These are phyloP conservation scores for Sicyos baderoa DNA, from an alignment of 306 rosid species.

Conservation along the genomic window DNA sequence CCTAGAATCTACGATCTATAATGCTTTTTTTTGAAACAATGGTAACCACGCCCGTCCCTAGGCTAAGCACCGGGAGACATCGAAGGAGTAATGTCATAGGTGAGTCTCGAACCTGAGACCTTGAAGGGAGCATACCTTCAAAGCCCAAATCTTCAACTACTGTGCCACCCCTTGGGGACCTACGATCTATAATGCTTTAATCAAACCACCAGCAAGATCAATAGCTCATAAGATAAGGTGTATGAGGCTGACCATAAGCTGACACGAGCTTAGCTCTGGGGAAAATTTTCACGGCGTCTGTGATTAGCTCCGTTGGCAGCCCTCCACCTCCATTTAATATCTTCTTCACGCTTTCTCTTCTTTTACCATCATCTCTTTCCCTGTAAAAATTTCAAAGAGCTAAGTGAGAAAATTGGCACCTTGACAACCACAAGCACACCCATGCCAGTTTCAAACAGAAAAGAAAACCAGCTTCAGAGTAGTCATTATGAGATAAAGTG, in stretches of 20 bases:
- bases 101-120: too few species aligned
- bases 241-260: constrained; percentile 66
- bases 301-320: constrained; percentile 51
- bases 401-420: constrained; percentile 18
- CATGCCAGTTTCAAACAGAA: background rate
- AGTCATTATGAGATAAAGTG: background rate
- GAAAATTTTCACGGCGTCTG: constrained; percentile 42
- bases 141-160: too few species aligned
- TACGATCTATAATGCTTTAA: background rate
- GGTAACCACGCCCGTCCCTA: too few species aligned
- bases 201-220: background rate
- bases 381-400: constrained; percentile 29
- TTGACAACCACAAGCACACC: background rate
- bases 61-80: too few species aligned
- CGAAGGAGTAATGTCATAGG: too few species aligned
- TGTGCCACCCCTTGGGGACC: too few species aligned
- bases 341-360: constrained; percentile 52
- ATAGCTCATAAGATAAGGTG: background rate
- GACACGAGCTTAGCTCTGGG: constrained; percentile 76
- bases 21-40: too few species aligned
- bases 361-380: constrained; percentile 37
- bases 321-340: constrained; percentile 90
- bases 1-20: too few species aligned
- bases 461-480: constrained; percentile 4
- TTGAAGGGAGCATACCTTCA: too few species aligned